phyloP scores from a whole-genome alignment of 805 yeast species.

The Yamadazyma endophytica region DNA sequence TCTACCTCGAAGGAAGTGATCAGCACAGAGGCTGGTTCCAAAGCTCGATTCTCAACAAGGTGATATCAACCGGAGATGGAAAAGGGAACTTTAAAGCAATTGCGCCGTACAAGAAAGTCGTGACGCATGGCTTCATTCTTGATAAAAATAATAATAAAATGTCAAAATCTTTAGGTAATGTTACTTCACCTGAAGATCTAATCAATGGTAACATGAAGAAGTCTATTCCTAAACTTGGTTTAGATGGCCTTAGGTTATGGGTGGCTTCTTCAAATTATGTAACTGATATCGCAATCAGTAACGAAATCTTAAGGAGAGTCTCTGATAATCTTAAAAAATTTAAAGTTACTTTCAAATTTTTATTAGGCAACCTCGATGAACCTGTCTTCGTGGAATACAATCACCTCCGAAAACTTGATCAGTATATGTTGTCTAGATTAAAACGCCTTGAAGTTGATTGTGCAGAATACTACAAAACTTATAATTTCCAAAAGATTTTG shows the following conservation, averaged over 20 bases:
- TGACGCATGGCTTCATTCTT: constrained; percentile 91
- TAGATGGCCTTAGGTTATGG: constrained; percentile 89
- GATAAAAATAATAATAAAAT: constrained; percentile 85
- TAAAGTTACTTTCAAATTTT: constrained; percentile 72
- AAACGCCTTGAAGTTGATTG: constrained; percentile 40
- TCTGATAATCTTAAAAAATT: constrained; percentile 78
- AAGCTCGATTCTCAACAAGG: constrained; percentile 78
- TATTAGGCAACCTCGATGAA: constrained; percentile 69
- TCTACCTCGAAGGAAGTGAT: constrained; percentile 95
- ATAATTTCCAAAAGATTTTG: constrained; percentile 67
- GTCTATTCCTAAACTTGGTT: constrained; percentile 61
- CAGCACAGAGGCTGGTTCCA: constrained; percentile 99
- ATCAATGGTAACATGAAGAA: constrained; percentile 54
- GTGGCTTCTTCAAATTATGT: constrained; percentile 87
- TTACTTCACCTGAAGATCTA: constrained; percentile 63
- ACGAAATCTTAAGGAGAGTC: constrained; percentile 67
- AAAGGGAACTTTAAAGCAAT: constrained; percentile 25
- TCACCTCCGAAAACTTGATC: constrained; percentile 47
- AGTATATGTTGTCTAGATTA: constrained; percentile 56
- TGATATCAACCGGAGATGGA: constrained; percentile 48
- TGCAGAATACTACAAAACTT: constrained; percentile 45
- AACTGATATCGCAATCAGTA: constrained; percentile 71
- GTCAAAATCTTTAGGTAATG: constrained; percentile 92
- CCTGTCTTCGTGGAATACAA: too few relatives aligned
- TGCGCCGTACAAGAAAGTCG: constrained; percentile 65